These are phyloP conservation scores for Aureobasidium leucospermi DNA, from an alignment of 2,329 filamentous ascomycete genomes.

Conservation along the genomic window DNA sequence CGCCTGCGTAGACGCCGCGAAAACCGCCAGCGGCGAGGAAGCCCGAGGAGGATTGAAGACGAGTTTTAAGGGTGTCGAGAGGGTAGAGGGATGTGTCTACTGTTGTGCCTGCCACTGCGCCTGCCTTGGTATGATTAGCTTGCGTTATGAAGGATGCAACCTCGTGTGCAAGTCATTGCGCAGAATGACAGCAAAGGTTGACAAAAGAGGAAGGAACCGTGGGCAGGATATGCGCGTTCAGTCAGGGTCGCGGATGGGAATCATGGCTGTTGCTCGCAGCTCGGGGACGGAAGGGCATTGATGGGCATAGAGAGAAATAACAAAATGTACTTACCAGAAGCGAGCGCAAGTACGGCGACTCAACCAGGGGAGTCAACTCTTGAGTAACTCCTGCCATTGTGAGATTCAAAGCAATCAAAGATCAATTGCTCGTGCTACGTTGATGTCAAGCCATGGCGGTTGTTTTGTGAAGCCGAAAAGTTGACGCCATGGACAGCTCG, in stretches of 20 bases:
- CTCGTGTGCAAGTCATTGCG: too few relatives aligned
- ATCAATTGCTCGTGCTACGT: conserved; percentile 10
- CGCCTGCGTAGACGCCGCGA: conserved; percentile 83
- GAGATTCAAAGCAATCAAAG: background rate
- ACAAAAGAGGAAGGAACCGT: background rate
- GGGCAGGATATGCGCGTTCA: background rate
- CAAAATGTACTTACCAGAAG: conserved; percentile 33
- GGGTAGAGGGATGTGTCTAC: conserved; percentile 96
- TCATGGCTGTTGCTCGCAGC: background rate
- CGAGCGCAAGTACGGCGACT: conserved; percentile 42
- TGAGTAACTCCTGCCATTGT: conserved; percentile 3
- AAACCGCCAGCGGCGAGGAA: conserved; percentile 83
- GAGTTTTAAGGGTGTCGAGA: conserved; percentile 97
- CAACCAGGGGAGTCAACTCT: conserved; percentile 21
- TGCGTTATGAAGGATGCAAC: background rate
- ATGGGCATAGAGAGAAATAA: background rate
- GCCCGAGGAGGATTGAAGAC: conserved; percentile 73
- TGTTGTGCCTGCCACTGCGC: conserved; percentile 85
- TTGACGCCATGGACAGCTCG: conserved; percentile 1
- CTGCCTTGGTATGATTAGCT: conserved; percentile 48
- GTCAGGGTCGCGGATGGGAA: background rate
- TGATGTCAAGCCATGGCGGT: conserved; percentile 9
- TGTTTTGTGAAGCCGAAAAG: conserved; percentile 9
- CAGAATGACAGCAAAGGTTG: too few relatives aligned
- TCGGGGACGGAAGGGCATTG: background rate